Evolutionary conservation across 2,329 filamentous ascomycete genomes (phyloP), one percentile per base, ranked within the genome.

Genomic region (Lojkania enalia): DNA sequence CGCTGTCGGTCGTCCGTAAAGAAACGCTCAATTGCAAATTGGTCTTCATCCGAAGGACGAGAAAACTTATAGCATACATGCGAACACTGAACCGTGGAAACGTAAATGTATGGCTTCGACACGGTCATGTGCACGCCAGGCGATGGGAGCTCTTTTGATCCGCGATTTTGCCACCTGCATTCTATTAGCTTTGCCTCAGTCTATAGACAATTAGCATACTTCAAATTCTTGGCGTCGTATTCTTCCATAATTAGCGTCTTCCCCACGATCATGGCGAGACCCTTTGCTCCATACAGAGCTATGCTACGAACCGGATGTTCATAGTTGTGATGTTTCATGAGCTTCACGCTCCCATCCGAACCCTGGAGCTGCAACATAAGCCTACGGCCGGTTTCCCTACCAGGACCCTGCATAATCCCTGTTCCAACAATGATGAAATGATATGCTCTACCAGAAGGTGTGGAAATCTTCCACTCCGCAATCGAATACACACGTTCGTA

Each of bases 361-460:
- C 16, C 6, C 14, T 36, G 15, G 14, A 58, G 42, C 20, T 58
- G 63, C 32, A 69, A 52, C 14, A 69, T 59, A 9, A 68, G 44
- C 39, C 58, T 52, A 23, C 66, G 57, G 30, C 66, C 66, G 3
- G 31, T 51, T 20, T 65, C 56, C 18, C 55, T 55, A 3, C 53
- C 57, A 1, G 39, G 11, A 3, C 45, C 46, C 7, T 44, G 35
- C 7, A 40, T 54, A 11, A 66, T 47, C 1, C 63, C 61, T 13
- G 80, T 81, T 3, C 80, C 76, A 9, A 87, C 76, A 12, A 88
- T 74, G 21, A 89, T 73, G 58, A 83, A 86, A 1, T 79, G 75
- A 65, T 85, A 86, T 0, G 69, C 75, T 43, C 78, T 80, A n/a
- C 73, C 74, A 3, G 54, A 47, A 27, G 80, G 75, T 43, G 80